Conservation (phyloP, 768 basidiomycete species). For the Auriculariales sp. region DNA sequence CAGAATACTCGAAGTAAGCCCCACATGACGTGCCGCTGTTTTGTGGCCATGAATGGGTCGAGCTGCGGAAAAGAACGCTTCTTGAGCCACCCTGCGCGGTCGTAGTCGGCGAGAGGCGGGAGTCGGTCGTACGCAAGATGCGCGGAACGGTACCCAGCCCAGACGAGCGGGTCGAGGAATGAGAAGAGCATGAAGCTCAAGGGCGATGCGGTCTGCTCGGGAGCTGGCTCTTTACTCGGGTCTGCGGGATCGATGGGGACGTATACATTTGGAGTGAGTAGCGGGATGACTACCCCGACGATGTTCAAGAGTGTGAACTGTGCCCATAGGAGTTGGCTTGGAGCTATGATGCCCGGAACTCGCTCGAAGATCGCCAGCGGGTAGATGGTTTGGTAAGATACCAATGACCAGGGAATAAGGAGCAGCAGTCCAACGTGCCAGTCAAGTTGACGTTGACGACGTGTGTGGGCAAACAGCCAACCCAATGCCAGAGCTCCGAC, state of each 20-base stretch:
- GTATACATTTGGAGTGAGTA: constrained; percentile 2
- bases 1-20: too few relatives aligned
- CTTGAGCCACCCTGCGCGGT: constrained; percentile 16
- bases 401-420: background rate
- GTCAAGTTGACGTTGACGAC: background rate
- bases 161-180: constrained; percentile 40
- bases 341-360: constrained; percentile 9
- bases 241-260: constrained; percentile 9
- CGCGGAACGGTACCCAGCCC: constrained; percentile 25
- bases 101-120: constrained; percentile 34
- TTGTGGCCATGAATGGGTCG: background rate
- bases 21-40: too few relatives aligned
- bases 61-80: background rate
- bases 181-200: constrained; percentile 29
- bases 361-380: constrained; percentile 3
- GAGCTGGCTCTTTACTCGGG: constrained; percentile 19
- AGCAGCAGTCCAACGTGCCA: constrained; percentile 2
- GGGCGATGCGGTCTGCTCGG: constrained; percentile 36
- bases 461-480: background rate
- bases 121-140: constrained; percentile 29
- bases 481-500: background rate
- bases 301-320: background rate
- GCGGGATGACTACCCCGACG: constrained; percentile 2
- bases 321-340: constrained; percentile 9
- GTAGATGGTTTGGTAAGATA: constrained; percentile 11